Evolutionary conservation across 2,329 filamentous ascomycete species (phyloP), one percentile per base, ranked within the genome.

Genomic region (Fusarium solani-melongenae): DNA sequence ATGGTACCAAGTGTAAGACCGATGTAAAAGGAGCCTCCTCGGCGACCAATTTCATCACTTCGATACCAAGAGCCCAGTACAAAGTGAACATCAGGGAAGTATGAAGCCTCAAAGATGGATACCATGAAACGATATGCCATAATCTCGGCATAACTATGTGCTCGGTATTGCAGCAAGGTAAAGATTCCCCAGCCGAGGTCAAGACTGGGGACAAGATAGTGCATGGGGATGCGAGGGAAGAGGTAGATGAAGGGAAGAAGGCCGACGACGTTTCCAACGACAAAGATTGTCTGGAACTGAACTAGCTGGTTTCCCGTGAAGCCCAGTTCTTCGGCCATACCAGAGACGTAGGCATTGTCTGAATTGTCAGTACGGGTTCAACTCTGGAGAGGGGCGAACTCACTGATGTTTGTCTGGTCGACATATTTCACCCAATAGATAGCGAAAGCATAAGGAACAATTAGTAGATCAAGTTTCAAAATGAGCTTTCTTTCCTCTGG

Each of bases 391-490:
- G 8, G 2, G 14, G 4, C 7, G 1, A 12, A 31, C 69, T n/a
- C 24, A 74, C 71, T 74, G 62, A 72, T 74, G 33, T 74, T 74
- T 11, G 64, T 74, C n/a, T 72, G 71, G 34, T 74, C 71, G 17
- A 74, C 66, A 60, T 74, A 74, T 34, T 74, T 74, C 14, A 74
- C 71, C 71, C 71, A 74, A 38, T 74, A 74, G 1, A 72, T 46
- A 24, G 63, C 62, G 33, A 74, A 74, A 1, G 71, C 71, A 29
- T 89, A 90, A 0, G 88, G 88, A 0, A 91, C 85, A 36, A 91
- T 86, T 1, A 90, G 78, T 0, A 87, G 76, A 67, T 91, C 88
- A 11, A 91, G 83, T 74, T 90, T 90, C n/a, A 85, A 61, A 38
- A 91, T 87, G 4, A 90, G 81, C 67, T 82, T 77, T 33, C 53